Conservation (phyloP, 768 basidiomycete species). For the Lentinula raphanica region DNA sequence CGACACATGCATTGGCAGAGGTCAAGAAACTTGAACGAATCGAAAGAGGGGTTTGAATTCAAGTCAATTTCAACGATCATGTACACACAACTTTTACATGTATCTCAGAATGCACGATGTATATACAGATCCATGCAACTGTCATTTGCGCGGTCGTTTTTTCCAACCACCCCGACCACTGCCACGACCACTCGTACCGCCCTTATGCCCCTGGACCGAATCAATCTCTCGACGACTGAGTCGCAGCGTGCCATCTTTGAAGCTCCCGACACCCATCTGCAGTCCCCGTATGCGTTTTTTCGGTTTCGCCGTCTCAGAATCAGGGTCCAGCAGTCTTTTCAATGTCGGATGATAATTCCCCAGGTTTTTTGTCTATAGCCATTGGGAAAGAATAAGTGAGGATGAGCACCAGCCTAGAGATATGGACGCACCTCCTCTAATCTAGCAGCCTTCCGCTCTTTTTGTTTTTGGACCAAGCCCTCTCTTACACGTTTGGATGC, state of each 20-base stretch:
- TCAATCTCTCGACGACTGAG: constrained; percentile 61
- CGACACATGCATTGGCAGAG: constrained; percentile 54
- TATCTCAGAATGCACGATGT: background rate
- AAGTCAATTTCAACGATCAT: background rate
- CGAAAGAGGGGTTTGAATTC: constrained; percentile 21
- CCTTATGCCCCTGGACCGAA: constrained; percentile 18
- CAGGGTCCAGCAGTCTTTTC: constrained; percentile 57
- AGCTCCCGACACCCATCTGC: constrained; percentile 75
- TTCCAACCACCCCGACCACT: constrained; percentile 21
- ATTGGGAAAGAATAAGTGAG: constrained; percentile 10
- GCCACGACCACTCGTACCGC: constrained; percentile 18
- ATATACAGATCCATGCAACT: too few relatives aligned
- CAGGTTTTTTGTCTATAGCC: constrained; percentile 65
- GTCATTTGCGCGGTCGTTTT: constrained; percentile 15
- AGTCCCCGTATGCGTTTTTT: constrained; percentile 61
- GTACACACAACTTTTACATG: background rate
- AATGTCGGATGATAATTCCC: constrained; percentile 82
- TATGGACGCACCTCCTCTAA: constrained; percentile 58
- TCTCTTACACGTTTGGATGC: constrained; percentile 70
- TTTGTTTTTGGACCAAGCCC: constrained; percentile 60
- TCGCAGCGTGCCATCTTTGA: constrained; percentile 61
- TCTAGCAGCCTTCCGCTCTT: constrained; percentile 44
- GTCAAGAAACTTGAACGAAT: constrained; percentile 53
- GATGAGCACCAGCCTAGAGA: background rate
- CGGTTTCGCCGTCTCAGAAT: constrained; percentile 18